Conservation (phyloP, 176 grass and related monocot genomes). For the Stipa capillata region DNA sequence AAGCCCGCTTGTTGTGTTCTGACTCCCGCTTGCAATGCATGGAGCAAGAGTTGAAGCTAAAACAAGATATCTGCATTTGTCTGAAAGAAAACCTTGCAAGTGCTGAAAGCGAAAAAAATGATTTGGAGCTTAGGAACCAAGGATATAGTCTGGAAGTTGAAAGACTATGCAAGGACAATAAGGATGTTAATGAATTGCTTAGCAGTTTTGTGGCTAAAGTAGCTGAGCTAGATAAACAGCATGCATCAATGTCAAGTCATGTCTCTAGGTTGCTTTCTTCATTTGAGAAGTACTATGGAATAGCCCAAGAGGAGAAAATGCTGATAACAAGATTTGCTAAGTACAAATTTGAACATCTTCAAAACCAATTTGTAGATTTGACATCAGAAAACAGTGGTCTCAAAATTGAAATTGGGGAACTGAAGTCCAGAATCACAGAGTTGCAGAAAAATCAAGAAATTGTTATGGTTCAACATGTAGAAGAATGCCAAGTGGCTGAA, state of each 20-base stretch:
- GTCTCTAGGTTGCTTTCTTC: constrained; percentile 47
- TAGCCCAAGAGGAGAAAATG: constrained; percentile 64
- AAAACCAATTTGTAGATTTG: constrained; percentile 41
- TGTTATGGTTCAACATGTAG: constrained; percentile 87
- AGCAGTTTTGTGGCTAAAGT: constrained; percentile 31
- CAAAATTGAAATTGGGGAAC: constrained; percentile 54
- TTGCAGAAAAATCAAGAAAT: constrained; percentile 83
- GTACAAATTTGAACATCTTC: constrained; percentile 60
- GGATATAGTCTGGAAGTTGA: constrained; percentile 42
- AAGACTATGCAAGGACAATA: constrained; percentile 37
- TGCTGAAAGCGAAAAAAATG: constrained; percentile 58
- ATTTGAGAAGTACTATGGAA: constrained; percentile 51
- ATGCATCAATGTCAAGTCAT: constrained; percentile 41
- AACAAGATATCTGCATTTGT: constrained; percentile 48
- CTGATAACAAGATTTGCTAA: constrained; percentile 43
- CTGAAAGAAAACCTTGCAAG: constrained; percentile 41
- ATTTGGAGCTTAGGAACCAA: constrained; percentile 39
- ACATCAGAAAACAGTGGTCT: constrained; percentile 49
- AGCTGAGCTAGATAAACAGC: constrained; percentile 55
- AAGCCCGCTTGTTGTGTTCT: constrained; percentile 32
- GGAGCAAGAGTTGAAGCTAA: constrained; percentile 57
- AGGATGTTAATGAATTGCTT: constrained; percentile 37
- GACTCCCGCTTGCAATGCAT: constrained; percentile 58
- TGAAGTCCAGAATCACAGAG: constrained; percentile 62
- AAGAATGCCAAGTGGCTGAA: constrained; percentile 79